These are phyloP conservation scores for Calophaca sinica DNA, from an alignment of 306 rosid genomes.

Conservation along the genomic window DNA sequence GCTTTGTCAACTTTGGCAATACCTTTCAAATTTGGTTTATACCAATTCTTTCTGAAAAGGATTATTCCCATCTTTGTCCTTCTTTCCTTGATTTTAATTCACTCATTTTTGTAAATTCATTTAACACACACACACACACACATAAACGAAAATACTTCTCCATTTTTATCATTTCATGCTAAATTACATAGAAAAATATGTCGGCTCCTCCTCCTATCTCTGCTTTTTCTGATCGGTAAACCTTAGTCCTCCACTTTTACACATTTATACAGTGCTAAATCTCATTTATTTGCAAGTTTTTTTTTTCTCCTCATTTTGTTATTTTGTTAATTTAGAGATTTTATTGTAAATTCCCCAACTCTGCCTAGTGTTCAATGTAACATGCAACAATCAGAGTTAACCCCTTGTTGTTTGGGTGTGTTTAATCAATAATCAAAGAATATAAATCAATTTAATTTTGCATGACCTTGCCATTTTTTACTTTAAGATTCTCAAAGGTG, in stretches of 20 bases:
- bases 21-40: neutral
- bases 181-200: slow-evolving; percentile 40
- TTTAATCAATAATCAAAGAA: neutral
- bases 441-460: slow-evolving; percentile 21
- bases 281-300: neutral
- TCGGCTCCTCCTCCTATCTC: slow-evolving; percentile 40
- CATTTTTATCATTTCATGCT: neutral
- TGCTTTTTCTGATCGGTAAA: slow-evolving; percentile 55
- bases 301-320: neutral
- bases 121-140: too few species aligned
- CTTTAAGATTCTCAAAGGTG: slow-evolving; percentile 18
- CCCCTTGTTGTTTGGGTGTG: neutral
- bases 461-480: neutral
- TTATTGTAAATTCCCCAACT: neutral
- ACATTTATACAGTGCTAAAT: neutral
- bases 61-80: neutral
- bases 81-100: neutral
- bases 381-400: slow-evolving; percentile 5
- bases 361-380: slow-evolving; percentile 23
- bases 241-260: slow-evolving; percentile 18
- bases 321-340: slow-evolving; percentile 11
- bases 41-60: neutral
- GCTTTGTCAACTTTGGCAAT: neutral
- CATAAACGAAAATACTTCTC: neutral
- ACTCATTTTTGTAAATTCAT: neutral